Evolutionary conservation across 1,139 yeast species (phyloP), one percentile per base, ranked within the genome.

Genomic region (Williopsis jadinii): DNA sequence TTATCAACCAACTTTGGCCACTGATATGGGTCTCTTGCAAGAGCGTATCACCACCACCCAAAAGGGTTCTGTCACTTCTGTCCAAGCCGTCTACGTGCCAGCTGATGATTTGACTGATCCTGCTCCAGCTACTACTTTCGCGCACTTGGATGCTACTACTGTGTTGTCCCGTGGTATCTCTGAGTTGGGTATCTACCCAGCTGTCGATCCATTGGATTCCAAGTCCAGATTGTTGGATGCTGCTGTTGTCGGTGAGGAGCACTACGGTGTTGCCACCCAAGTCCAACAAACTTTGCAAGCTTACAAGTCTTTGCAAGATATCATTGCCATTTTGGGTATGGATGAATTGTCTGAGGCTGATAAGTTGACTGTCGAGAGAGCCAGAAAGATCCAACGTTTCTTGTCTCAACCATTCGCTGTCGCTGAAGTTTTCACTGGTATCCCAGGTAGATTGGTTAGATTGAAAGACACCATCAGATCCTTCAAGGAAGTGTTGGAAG

Each of bases 21-120:
- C 98, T 64, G 98, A 92, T 88, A 92, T 92, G 97, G 98, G 98
- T 86, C 83, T 88, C 70, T 82, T 92, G 70, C 98, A 92, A 81
- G 98, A 92, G 80, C 94, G 98, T 82, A 92, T 92, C 75, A 92
- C 98, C 75, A 90, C 97, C 75, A 92, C 98, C 71, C 82, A 80
- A 74, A 92, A 92, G 82, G 98, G 98, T 80, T 92, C 98, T 71
- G 97, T 92, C 70, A 92, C 98, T 56, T 92, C 98, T 53, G 98
- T 92, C 73, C 98, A 92, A 80, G 98, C 98, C 67, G 98, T 92
- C 59, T 92, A 92, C 73, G 98, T 92, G 70, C 98, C 98, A 71
- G 98, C 98, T 59, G 98, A 92, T 85, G 98, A 92, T 80, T 87
- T 92, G 81, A 92, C 98, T 57, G 98, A 92, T 80, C 98, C 98